Base-by-base conservation (phyloP, 768 basidiomycete species). In the Hemileccinum impolitum region DNA sequence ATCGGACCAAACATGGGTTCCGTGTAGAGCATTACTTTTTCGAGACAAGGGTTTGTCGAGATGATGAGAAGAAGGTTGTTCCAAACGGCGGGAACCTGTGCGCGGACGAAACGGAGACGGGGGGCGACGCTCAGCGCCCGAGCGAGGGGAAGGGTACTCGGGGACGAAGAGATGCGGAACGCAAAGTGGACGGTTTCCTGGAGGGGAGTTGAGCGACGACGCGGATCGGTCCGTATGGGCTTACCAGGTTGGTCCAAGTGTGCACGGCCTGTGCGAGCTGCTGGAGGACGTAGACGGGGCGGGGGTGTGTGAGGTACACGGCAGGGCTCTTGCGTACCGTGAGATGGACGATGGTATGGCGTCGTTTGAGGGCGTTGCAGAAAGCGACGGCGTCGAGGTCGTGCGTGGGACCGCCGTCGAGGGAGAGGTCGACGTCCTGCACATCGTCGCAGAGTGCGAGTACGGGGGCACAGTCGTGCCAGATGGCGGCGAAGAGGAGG, bases 71-170 rank as follows among this genome's bases (percentile, higher is more conserved):
- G 72, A 13, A 76, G 57, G 38, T 73, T 68, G 63, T 78, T 81
- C 84, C 83, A 85, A 0, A 82, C 67, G 4, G 75, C 72, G 2
- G 84, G 84, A 6, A 83, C 67, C 39, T 76, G 72, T 0, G 83
- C 78, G 48, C 72, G 67, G 45, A 85, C 71, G 2, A 69, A 72
- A 53, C 72, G 76, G 6, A 86, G 68, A 11, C 66, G 56, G 18
- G 75, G 74, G 5, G 73, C 66, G 1, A 66, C 71, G 0, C 73
- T 68, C 10, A 72, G 63, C 17, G 79, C 73, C 2, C 56, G 51
- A 17, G 71, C 68, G 51, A 59, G 74, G 12, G 58, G 50, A 6
- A 63, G 49, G 3, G 63, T 56, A 2, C 40, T 42, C 2, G 58
- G 53, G 37, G 58, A 59, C 49, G 79, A 74, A 2, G 80, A 77